A percentile compares a stretch with the other conserved stretches of the same genome.
These are phyloP conservation scores for Gossypium stocksii DNA, from an alignment of 345 rosid species.

Conservation along the genomic window DNA sequence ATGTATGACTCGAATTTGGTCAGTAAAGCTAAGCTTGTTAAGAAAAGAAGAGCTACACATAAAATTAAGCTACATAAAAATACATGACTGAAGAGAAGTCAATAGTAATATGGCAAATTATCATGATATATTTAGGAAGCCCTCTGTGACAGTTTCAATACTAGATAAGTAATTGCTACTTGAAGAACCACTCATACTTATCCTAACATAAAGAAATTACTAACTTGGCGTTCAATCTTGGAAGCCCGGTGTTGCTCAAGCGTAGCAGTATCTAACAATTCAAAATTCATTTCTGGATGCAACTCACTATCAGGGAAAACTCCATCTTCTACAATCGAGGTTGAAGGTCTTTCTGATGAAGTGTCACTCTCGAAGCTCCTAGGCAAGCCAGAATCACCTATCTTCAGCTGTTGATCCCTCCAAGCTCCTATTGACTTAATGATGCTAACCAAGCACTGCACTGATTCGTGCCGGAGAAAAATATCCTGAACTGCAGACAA, in stretches of 20 bases:
- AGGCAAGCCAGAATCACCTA: slow-evolving; percentile 51
- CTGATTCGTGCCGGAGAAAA: slow-evolving; percentile 88
- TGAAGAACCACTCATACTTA: background rate
- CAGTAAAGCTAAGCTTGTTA: slow-evolving; percentile 16
- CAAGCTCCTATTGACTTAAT: slow-evolving; percentile 84
- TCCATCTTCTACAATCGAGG: slow-evolving; percentile 59
- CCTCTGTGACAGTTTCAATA: background rate
- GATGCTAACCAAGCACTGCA: slow-evolving; percentile 85
- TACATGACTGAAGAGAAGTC: background rate
- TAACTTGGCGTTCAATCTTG: slow-evolving; percentile 87
- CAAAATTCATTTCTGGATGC: slow-evolving; percentile 59
- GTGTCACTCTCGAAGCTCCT: slow-evolving; percentile 54
- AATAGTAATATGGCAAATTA: slow-evolving; percentile 4
- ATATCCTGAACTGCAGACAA: slow-evolving; percentile 79
- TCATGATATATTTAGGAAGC: slow-evolving; percentile 2
- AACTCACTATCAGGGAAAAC: slow-evolving; percentile 52
- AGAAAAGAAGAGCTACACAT: background rate
- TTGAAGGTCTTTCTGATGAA: slow-evolving; percentile 42
- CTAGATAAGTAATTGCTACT: background rate
- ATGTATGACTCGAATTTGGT: slow-evolving; percentile 69
- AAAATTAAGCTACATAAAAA: background rate
- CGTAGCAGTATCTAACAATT: slow-evolving; percentile 74
- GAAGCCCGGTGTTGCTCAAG: slow-evolving; percentile 88
- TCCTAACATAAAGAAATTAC: slow-evolving; percentile 18
- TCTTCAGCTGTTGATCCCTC: slow-evolving; percentile 83